These are phyloP conservation scores for Solanum clarkiae DNA, from an alignment of 257 asterid genomes.

Conservation along the genomic window DNA sequence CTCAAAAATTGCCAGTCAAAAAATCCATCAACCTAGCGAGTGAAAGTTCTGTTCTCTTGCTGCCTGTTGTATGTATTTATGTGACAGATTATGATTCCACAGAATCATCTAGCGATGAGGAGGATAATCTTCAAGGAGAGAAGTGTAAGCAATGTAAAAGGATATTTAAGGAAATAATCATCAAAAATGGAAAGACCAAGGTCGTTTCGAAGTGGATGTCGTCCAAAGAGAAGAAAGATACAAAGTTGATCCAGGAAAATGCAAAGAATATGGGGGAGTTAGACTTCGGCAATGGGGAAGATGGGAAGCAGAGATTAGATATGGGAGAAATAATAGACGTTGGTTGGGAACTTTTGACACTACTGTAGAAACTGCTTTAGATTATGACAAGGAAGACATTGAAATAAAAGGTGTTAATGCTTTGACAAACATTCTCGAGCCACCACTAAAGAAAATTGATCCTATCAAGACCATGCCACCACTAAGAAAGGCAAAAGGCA, in stretches of 20 bases:
- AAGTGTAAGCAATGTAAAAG: background rate
- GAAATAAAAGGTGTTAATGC: background rate
- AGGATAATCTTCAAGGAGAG: background rate
- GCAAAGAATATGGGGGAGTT: background rate
- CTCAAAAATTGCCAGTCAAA: background rate
- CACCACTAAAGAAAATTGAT: background rate
- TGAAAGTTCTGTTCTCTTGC: background rate
- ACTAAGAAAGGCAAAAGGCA: too few relatives aligned
- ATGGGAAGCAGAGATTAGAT: background rate
- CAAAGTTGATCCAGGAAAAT: background rate
- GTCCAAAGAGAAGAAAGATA: background rate
- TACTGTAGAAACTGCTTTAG: background rate
- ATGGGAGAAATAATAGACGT: background rate
- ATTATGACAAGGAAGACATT: background rate
- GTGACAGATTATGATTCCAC: background rate
- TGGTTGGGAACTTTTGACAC: background rate
- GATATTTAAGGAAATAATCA: background rate
- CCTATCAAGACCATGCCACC: too few relatives aligned
- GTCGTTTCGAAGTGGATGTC: background rate
- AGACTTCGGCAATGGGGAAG: background rate
- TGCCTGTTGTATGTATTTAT: background rate
- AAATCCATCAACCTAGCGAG: background rate
- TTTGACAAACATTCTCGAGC: background rate
- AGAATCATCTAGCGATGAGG: background rate
- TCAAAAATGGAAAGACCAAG: background rate